Evolutionary conservation across 345 rosid species (phyloP), one percentile per base, ranked within the genome.

Genomic region (Schrenkiella parvula): DNA sequence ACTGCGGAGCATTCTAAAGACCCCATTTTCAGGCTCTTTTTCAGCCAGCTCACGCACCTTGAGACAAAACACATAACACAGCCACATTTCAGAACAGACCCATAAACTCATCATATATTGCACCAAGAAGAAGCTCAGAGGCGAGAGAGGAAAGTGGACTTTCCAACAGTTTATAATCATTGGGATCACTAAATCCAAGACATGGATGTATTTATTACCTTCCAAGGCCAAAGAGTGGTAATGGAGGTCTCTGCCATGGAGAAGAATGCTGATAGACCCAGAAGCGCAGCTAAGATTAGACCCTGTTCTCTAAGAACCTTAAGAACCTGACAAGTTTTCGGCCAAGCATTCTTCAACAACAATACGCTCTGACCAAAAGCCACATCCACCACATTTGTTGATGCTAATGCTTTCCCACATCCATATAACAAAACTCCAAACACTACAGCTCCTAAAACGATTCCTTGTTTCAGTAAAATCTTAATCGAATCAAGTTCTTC

Each of bases 1-100:
- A 80, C 87, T 91, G 8, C 93, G 90, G 53, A 95, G 99, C 95
- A 89, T 82, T 81, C 83, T 88, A 84, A 95, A 95, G 68, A 91
- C 93, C 62, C 99, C 99, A 72, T 87, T 81, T 73, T 91, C 99
- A 43, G 96, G 57, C 82, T 95, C 99, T 74, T 95, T 91, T 26
- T 95, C 99, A 43, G 98, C 99, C 78, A 95, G 77, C 78, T 95
- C 99, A 23, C 99, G 91, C 26, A 95, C 84, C 99, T 51, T 93
- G 82, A 75, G 34, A 80, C 28, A 32, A 64, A n/a, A 1, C 22
- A 54, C 7, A 62, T 11, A 31, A 10, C 38, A 79, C 39, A 82
- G 61, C 56, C 12, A 50, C 12, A 50, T 11, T 14, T 28, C 35
- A 52, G 7, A 14, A 14, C 19, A 19, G 26, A 52, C 26, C 19